Base-by-base conservation (phyloP, 192 early-diverging fungal species). In the Coemansia sp. region DNA sequence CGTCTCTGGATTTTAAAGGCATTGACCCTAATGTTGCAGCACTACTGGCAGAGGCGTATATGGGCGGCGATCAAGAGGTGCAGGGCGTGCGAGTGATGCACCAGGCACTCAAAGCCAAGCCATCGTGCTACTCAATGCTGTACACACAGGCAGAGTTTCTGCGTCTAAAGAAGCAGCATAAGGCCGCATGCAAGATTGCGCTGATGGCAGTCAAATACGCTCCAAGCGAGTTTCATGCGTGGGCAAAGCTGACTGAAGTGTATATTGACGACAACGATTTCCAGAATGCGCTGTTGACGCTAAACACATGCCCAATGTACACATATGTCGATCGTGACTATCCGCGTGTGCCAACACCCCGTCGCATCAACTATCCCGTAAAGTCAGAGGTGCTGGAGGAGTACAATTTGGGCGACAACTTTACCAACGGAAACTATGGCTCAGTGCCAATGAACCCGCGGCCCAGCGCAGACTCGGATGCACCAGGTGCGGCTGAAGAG, bases 271-370 rank as follows among this genome's bases (percentile, higher is more conserved):
- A 90, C 29, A 88, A 83, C 23, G 94, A 96, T 66, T 93, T 69
- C 25, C 70, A 69, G 57, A 82, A 89, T 87, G 97, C 97, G 17
- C 83, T 99, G 11, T 83, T 99, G 61, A 91, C 96, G 0, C 86
- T 99, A 62, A 99, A 99, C 73, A 92, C 95, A 14, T 99, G 97
- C 73, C 97, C 97, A 8, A 99, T 99, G 97, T 98, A 97, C 70
- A 94, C 95, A 0, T 96, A 87, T 74, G 86, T 85, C 50, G 92
- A 93, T 61, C 82, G 87, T 47, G 95, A 97, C 64, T 80, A 90
- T 66, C 94, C 93, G 60, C 88, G 94, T 29, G 94, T 96, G 89
- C 96, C 94, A 5, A 75, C 90, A 6, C 93, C 94, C 10, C 88
- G 90, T 10, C 88, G 93, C 45, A 89, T 91, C 15, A 93, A 97